Conservation (phyloP, 139 green algal genomes). For the Nannochloris sp. region DNA sequence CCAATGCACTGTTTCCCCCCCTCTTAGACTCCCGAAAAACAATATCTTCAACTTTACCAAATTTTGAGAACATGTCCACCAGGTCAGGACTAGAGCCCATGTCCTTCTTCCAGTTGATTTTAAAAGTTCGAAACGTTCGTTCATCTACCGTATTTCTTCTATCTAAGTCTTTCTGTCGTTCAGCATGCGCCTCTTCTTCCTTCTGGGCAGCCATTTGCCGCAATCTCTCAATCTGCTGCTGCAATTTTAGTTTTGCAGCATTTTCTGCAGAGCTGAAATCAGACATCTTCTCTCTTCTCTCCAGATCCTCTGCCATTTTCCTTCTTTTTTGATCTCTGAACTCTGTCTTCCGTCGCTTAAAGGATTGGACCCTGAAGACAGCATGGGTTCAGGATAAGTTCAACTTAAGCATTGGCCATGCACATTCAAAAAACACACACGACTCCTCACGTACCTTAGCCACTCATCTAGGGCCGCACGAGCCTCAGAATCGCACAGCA, state of each 20-base stretch:
- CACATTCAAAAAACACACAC: constrained; percentile 31
- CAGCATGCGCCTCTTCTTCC: background rate
- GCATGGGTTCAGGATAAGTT: background rate
- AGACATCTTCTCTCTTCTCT: constrained; percentile 42
- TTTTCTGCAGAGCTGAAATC: constrained; percentile 22
- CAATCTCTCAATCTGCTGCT: constrained; percentile 55
- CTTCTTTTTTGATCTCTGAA: constrained; percentile 60
- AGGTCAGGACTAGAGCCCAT: constrained; percentile 24
- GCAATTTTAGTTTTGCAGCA: constrained; percentile 11
- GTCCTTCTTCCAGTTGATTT: constrained; percentile 42
- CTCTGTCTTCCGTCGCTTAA: constrained; percentile 22
- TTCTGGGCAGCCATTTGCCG: constrained; percentile 21
- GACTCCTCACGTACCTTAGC: background rate
- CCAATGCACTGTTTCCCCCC: constrained; percentile 32
- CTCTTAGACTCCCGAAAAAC: constrained; percentile 36
- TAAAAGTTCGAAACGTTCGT: constrained; percentile 44
- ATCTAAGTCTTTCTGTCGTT: constrained; percentile 5
- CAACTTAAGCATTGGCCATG: constrained; percentile 15
- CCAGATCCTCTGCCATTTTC: constrained; percentile 67
- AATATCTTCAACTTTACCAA: constrained; percentile 44
- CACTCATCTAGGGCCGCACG: constrained; percentile 52
- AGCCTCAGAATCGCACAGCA: constrained; percentile 61
- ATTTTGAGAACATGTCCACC: background rate
- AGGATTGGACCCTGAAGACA: background rate
- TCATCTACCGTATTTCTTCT: constrained; percentile 8